Evolutionary conservation across 2,329 filamentous ascomycete species (phyloP), one percentile per base, ranked within the genome.

Genomic region (Colletotrichum sp.): DNA sequence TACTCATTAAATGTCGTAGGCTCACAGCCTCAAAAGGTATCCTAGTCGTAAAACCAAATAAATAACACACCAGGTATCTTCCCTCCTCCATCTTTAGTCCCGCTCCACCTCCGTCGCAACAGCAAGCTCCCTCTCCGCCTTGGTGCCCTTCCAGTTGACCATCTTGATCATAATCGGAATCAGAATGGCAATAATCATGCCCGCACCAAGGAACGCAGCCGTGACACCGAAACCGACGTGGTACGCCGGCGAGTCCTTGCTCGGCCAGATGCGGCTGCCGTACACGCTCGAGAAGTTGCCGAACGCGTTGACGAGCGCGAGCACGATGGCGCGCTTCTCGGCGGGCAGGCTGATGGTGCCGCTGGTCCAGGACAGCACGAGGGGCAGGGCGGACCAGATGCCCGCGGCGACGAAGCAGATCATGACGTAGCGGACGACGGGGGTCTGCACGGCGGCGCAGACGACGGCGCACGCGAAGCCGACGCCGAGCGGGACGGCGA

Each of bases 271-370:
- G 0, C 81, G 77, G 59, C 81, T 82, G 4, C 82, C 81, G 63
- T 83, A 83, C 16, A 83, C 80, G 32, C 80, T 81, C 16, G 81
- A 81, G n/a, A 82, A 80, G 76, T 83, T 82, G 52, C 82, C 82
- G 69, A 82, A 81, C 1, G 81, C 80, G 69, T 83, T 83, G 67
- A 82, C 81, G n/a, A 82, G 69, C 6, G 81, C 81, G 27, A 83
- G 77, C n/a, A 82, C 81, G 30, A 83, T 80, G 25, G 82, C 81
- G n/a, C 82, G 78, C 81, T 83, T 83, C 70, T 82, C 81, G 9
- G 80, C 78, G 6, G 82, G 82, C 68, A 81, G 71, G 49, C 75
- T 77, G 39, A 82, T 78, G n/a, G 74, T 74, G 29, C 77, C 79
- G 70, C 79, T 81, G 11, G 81, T 80, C 82, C 82, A 83, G 52